These are phyloP conservation scores for Decorospora gaudefroyi DNA, from an alignment of 2,329 filamentous ascomycete species.

Conservation along the genomic window DNA sequence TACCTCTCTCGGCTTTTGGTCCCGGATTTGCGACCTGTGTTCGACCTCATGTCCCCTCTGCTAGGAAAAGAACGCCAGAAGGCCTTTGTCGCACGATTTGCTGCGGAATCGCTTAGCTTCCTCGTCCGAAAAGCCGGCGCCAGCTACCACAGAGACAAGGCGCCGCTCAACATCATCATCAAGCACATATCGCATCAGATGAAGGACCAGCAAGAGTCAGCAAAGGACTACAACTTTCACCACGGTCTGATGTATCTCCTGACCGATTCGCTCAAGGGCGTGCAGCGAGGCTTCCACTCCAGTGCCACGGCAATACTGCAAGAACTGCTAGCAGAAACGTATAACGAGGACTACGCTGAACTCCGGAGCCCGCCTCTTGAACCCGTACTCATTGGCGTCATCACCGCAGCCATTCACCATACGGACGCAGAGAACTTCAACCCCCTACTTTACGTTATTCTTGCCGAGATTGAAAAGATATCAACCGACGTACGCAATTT, in stretches of 20 bases:
- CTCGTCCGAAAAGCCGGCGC: constrained; percentile 85
- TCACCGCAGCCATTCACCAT: constrained; percentile 83
- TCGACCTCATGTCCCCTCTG: constrained; percentile 79
- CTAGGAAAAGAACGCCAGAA: constrained; percentile 83
- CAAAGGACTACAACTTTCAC: constrained; percentile 71
- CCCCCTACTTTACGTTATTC: constrained; percentile 66
- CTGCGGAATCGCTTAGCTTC: constrained; percentile 93
- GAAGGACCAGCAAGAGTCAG: constrained; percentile 56
- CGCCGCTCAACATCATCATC: constrained; percentile 71
- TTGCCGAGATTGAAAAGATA: constrained; percentile 34
- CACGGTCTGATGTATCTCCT: constrained; percentile 92
- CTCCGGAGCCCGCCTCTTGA: constrained; percentile 57
- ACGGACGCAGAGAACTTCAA: constrained; percentile 74
- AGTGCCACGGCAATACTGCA: constrained; percentile 59
- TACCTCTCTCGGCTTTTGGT: constrained; percentile 88
- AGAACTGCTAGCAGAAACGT: constrained; percentile 52
- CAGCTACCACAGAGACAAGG: constrained; percentile 71
- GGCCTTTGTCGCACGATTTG: constrained; percentile 85
- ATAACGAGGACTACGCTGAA: constrained; percentile 25
- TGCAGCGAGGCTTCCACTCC: constrained; percentile 63
- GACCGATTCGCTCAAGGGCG: constrained; percentile 73
- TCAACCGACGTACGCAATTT: constrained; percentile 52
- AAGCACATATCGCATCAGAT: constrained; percentile 73
- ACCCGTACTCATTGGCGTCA: constrained; percentile 72
- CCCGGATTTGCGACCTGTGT: constrained; percentile 81